Evolutionary conservation across 2,329 filamentous ascomycete species (phyloP), one percentile per base, ranked within the genome.

Genomic region (Stagonosporopsis vannaccii): DNA sequence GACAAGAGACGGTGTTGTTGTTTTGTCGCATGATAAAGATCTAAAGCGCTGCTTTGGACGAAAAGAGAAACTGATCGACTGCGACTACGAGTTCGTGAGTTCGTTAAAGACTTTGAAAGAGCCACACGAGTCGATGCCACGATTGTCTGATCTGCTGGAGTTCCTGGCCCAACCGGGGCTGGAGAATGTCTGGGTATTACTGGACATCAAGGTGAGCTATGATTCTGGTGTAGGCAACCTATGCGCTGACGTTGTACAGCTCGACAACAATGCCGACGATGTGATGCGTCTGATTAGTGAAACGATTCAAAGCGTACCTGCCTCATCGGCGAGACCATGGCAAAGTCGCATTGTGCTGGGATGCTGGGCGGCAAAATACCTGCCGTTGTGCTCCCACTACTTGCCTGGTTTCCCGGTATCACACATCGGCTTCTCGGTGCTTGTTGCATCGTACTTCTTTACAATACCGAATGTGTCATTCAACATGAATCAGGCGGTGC

Each of bases 11-110:
- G 88, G 89, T 6, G 87, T 96, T 0, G 90, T 96, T 0, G 91
- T 98, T 9, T 78, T 98, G 36, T 91, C 89, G 41, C 92, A 96
- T 80, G 93, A 97, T 72, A 79, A 85, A 6, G 87, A 85, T 2
- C 80, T 97, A 30, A 88, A 90, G 74, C 85, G 94, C 42, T 96
- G 92, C 75, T 97, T 90, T 72, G 92, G 92, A 12, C 78, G 86
- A n/a, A 80, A 88, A 28, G 82, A 87, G 30, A 88, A 85, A 66
- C 84, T 97, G 56, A 82, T 85, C 44, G 90, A 96, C 68, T 91
- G 87, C 72, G 85, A 90, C 56, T 97, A 91, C 89, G 80, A 81
- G 4, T 88, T 92, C 65, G 77, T 97, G 43, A 84, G 84, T 63
- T 84, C 84, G 2, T 77, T 96, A 35, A 81, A 84, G 36, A 96